Conservation (phyloP, 352 stramenopile species). For the Pythium rishiriense region DNA sequence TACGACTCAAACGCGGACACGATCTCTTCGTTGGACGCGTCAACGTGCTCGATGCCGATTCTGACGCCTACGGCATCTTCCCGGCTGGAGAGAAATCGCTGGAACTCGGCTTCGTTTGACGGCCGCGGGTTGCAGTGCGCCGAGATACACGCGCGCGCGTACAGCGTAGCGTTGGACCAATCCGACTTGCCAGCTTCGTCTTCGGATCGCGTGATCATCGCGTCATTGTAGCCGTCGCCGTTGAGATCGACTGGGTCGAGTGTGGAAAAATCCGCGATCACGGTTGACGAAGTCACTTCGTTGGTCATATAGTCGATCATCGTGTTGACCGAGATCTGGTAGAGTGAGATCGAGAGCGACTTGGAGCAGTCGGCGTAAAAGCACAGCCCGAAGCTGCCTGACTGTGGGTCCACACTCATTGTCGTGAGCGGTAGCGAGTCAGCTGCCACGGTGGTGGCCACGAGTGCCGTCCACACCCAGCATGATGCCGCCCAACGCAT, state of each 20-base stretch:
- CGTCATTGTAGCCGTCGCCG: neutral
- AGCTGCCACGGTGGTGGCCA: no score
- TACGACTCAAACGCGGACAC: neutral
- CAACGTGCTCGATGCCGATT: neutral
- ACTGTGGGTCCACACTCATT: neutral
- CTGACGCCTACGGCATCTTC: neutral
- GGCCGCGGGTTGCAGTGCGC: neutral
- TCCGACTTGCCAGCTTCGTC: neutral
- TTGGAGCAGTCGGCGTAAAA: slow-evolving; percentile 1
- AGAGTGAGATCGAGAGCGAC: slow-evolving; percentile 4
- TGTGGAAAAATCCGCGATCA: neutral
- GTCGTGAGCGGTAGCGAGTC: neutral
- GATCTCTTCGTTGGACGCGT: neutral
- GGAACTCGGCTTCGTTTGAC: neutral
- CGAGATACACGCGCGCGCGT: neutral
- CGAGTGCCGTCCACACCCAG: neutral
- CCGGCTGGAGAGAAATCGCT: neutral
- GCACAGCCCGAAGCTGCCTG: slow-evolving; percentile 6
- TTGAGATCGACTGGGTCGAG: neutral
- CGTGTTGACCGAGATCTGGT: neutral
- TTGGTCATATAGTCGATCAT: neutral
- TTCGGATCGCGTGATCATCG: neutral
- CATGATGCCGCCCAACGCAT: no score
- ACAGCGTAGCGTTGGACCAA: neutral
- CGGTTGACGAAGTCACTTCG: neutral